Percentiles rank a stretch among this genome's conserved stretches.
Evolutionary conservation across 495 filamentous ascomycete genomes (phyloP).

Genomic region (Annulohypoxylon stygium): DNA sequence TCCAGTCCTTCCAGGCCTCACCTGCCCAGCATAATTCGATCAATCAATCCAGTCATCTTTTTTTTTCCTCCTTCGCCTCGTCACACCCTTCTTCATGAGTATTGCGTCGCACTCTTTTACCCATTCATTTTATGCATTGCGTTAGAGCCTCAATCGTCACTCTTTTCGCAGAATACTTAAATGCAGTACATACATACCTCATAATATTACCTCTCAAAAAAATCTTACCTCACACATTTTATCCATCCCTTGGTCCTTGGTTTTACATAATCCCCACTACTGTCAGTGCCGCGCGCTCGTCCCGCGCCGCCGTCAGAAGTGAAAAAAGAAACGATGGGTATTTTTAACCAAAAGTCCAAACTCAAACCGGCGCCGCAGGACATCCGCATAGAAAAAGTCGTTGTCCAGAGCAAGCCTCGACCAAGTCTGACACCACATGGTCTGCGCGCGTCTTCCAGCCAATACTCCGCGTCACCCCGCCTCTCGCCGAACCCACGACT

Average conservation of each 20-base stretch:
- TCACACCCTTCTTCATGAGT: conserved; percentile 12
- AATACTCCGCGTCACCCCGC: conserved; percentile 41
- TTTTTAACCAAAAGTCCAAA: conserved; percentile 51
- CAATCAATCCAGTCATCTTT: conserved; percentile 25
- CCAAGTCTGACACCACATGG: conserved; percentile 31
- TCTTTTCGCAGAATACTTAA: conserved; percentile 10
- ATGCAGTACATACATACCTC: not conserved
- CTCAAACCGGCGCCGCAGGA: conserved; percentile 50
- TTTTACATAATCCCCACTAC: conserved; percentile 20
- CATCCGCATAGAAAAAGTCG: conserved; percentile 55
- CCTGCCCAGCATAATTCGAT: conserved; percentile 23
- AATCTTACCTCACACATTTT: not conserved
- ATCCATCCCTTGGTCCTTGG: conserved; percentile 2
- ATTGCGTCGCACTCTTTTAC: conserved; percentile 24
- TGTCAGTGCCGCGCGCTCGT: conserved; percentile 4
- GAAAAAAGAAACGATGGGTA: conserved; percentile 42
- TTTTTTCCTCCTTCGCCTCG: conserved; percentile 27
- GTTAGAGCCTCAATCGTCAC: conserved; percentile 25
- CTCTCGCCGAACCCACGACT: conserved; percentile 45
- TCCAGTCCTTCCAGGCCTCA: conserved; percentile 15
- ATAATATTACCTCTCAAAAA: not conserved
- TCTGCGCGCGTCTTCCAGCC: conserved; percentile 36
- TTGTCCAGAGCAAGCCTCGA: conserved; percentile 43
- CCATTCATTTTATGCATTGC: conserved; percentile 41
- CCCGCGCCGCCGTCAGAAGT: conserved; percentile 21